A percentile compares a stretch with the other conserved stretches of the same genome.
phyloP scores from a whole-genome alignment of 805 yeast genomes.

The Ogataea henricii region DNA sequence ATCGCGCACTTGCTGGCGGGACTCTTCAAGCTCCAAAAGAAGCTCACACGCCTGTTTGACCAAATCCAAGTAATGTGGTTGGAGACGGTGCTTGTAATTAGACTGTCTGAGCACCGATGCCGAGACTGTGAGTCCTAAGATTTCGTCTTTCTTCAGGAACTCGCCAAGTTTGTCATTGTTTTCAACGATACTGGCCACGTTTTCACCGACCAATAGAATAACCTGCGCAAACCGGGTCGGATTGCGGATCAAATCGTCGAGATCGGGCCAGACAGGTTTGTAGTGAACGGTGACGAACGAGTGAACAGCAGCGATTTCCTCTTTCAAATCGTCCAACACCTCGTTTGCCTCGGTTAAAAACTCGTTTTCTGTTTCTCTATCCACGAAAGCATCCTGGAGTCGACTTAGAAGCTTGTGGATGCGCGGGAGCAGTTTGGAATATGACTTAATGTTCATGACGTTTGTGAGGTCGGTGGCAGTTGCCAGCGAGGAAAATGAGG shows the following conservation, averaged over 20 bases:
- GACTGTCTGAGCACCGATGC: conserved; percentile 47
- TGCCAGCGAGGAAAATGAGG: conserved; percentile 9
- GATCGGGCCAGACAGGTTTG: conserved; percentile 66
- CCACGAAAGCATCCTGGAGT: conserved; percentile 31
- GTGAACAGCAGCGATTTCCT: conserved; percentile 54
- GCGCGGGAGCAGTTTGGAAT: conserved; percentile 31
- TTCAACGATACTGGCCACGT: conserved; percentile 15
- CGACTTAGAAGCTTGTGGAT: conserved; percentile 26
- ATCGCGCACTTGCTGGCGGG: conserved; percentile 45
- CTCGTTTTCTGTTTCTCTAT: conserved; percentile 45
- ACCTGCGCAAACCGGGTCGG: conserved; percentile 63
- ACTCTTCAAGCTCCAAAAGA: conserved; percentile 45
- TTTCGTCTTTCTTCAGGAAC: conserved; percentile 61
- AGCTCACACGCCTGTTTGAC: conserved; percentile 50
- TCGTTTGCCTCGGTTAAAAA: conserved; percentile 57
- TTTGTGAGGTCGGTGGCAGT: conserved; percentile 16
- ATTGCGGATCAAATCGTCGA: conserved; percentile 60
- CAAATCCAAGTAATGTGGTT: conserved; percentile 35
- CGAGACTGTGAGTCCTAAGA: conserved; percentile 74
- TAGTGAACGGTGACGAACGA: conserved; percentile 55
- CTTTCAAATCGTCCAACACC: conserved; percentile 51
- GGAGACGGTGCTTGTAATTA: conserved; percentile 23
- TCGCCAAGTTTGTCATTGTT: conserved; percentile 39
- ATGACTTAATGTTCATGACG: conserved; percentile 28
- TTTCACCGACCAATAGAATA: conserved; percentile 51